These are phyloP conservation scores for Plasmodium knowlesi DNA, from an alignment of 169 alveolate genomes.

Conservation along the genomic window DNA sequence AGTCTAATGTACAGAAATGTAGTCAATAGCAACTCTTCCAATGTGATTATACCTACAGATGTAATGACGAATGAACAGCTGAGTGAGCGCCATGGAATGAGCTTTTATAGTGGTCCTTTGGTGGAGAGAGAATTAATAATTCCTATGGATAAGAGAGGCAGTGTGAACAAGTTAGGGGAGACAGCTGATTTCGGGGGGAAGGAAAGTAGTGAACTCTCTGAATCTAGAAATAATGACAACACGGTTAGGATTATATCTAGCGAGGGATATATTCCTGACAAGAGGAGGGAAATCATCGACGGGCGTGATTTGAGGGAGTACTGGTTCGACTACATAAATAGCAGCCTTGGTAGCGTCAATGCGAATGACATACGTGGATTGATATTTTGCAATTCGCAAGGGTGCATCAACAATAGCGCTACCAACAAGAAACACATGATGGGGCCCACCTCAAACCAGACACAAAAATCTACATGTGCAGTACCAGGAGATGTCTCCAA, in stretches of 20 bases:
- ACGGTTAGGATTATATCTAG: not conserved
- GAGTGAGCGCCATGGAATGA: not conserved
- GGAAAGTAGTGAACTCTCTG: not conserved
- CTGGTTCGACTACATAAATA: conserved; percentile 32
- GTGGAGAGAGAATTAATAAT: not conserved
- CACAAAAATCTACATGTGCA: not conserved
- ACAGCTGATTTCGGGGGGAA: conserved; percentile 73
- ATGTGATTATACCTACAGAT: not conserved
- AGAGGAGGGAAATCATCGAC: not conserved
- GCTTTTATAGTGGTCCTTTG: not conserved
- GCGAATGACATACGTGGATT: conserved; percentile 24
- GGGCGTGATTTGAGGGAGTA: not conserved
- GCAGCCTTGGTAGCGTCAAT: conserved; percentile 22
- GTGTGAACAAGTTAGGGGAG: conserved; percentile 28
- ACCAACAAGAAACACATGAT: not conserved
- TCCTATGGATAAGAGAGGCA: not conserved
- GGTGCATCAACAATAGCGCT: not conserved
- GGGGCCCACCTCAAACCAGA: not conserved
- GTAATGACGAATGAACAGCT: not conserved
- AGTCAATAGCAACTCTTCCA: not conserved
- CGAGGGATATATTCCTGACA: not conserved
- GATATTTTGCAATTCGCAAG: not conserved
- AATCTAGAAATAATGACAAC: conserved; percentile 18
- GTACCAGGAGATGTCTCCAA: not conserved
- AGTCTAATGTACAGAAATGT: not conserved